Conservation (phyloP, 2,329 filamentous ascomycete genomes). For the Talaromyces rugulosus region DNA sequence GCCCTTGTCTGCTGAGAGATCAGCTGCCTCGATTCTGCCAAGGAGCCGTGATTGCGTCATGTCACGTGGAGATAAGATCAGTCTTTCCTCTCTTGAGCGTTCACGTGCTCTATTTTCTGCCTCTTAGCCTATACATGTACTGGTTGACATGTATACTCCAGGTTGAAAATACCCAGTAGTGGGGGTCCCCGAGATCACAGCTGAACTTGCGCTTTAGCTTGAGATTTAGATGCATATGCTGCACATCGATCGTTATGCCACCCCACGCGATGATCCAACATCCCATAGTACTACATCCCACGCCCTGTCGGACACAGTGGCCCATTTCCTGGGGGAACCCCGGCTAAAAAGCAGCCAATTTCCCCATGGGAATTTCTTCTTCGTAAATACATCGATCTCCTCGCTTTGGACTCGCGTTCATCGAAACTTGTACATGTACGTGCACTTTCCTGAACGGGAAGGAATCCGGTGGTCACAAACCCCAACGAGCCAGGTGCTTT, state of each 20-base stretch:
- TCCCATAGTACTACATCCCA: background rate
- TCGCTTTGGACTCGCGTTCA: background rate
- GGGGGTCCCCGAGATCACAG: background rate
- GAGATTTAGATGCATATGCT: too few species aligned
- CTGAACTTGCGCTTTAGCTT: background rate
- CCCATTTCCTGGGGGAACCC: background rate
- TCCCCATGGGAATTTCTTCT: background rate
- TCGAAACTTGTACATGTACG: background rate
- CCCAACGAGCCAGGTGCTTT: background rate
- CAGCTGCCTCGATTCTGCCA: background rate
- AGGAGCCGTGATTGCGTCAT: background rate
- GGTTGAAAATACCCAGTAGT: background rate
- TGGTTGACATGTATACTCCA: background rate
- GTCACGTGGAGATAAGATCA: conserved; percentile 3
- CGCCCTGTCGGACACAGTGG: background rate
- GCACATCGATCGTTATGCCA: background rate
- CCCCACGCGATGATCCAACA: background rate
- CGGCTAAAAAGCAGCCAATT: background rate
- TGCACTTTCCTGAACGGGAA: background rate
- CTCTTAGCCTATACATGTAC: background rate
- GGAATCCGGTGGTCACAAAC: background rate
- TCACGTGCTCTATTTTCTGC: too few species aligned
- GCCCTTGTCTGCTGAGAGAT: background rate
- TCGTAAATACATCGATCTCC: background rate
- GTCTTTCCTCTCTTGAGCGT: too few species aligned